Evolutionary conservation across 2,329 filamentous ascomycete species (phyloP).

Genomic region (Fusarium neocosmosporiellum): DNA sequence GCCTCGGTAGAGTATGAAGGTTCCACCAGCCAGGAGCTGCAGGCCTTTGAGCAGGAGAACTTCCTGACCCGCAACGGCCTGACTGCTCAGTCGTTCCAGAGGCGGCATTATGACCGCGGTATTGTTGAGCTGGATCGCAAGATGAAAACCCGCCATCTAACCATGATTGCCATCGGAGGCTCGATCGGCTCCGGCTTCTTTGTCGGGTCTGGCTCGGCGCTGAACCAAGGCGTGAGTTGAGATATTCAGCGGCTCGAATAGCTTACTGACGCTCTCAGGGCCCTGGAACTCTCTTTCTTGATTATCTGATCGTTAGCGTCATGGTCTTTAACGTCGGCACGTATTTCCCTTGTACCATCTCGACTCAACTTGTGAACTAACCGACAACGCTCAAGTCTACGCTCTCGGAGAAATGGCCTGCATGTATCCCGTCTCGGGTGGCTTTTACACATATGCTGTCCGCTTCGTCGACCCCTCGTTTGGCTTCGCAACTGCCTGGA

Average conservation of each 20-base stretch:
- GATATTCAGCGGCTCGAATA: neutral
- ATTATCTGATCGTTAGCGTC: neutral
- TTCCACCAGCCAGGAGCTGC: too few species aligned
- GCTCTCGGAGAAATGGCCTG: neutral
- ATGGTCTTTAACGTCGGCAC: neutral
- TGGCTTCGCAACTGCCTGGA: slow-evolving; percentile 65
- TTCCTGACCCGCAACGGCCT: too few species aligned
- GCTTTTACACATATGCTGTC: slow-evolving; percentile 59
- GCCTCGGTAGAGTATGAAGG: too few species aligned
- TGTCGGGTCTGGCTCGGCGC: neutral
- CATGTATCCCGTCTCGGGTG: slow-evolving; percentile 64
- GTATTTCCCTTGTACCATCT: neutral
- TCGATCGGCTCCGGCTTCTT: neutral
- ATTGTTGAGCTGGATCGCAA: neutral
- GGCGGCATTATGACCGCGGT: neutral
- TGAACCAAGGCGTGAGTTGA: neutral
- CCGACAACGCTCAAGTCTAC: neutral
- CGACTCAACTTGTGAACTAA: neutral
- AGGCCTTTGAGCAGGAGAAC: too few species aligned
- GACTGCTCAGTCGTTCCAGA: neutral
- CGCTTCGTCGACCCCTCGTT: slow-evolving; percentile 65
- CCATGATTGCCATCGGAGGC: neutral
- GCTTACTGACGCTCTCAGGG: neutral
- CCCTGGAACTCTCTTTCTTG: neutral
- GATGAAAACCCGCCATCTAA: neutral